Percentiles rank a stretch among this genome's conserved stretches.
phyloP scores from a whole-genome alignment of 2,329 filamentous ascomycete species.

The Colletotrichum trifolii region DNA sequence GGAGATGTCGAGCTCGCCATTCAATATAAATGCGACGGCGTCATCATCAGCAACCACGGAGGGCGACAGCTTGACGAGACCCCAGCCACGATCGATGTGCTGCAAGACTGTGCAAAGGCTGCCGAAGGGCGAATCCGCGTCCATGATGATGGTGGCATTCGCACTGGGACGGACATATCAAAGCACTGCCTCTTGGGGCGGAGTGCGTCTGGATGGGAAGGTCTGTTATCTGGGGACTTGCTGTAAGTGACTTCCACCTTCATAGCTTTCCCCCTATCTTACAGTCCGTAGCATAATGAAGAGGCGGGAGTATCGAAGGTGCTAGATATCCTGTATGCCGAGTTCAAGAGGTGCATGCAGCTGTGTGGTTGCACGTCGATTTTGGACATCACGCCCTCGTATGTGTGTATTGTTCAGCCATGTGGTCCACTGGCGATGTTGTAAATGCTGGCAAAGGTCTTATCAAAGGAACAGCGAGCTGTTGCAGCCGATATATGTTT shows the following conservation, averaged over 20 bases:
- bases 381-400: background rate
- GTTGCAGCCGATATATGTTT: too few species aligned
- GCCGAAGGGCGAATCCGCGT: conserved; percentile 44
- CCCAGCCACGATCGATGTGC: conserved; percentile 54
- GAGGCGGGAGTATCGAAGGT: conserved; percentile 19
- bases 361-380: conserved; percentile 4
- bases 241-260: background rate
- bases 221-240: background rate
- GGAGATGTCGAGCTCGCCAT: conserved; percentile 54
- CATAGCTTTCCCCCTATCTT: background rate
- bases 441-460: too few species aligned
- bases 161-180: background rate
- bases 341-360: conserved; percentile 7
- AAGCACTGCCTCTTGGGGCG: conserved; percentile 7
- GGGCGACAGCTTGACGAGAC: conserved; percentile 58
- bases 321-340: conserved; percentile 8
- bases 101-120: conserved; percentile 58
- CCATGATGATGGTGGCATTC: conserved; percentile 5
- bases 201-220: conserved; percentile 4
- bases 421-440: background rate
- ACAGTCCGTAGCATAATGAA: conserved; percentile 23
- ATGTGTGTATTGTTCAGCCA: background rate
- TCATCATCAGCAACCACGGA: conserved; percentile 59
- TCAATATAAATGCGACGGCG: conserved; percentile 50
- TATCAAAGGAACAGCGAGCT: too few species aligned